Evolutionary conservation across 805 yeast genomes (phyloP).

Genomic region (Metschnikowia lachancei): DNA sequence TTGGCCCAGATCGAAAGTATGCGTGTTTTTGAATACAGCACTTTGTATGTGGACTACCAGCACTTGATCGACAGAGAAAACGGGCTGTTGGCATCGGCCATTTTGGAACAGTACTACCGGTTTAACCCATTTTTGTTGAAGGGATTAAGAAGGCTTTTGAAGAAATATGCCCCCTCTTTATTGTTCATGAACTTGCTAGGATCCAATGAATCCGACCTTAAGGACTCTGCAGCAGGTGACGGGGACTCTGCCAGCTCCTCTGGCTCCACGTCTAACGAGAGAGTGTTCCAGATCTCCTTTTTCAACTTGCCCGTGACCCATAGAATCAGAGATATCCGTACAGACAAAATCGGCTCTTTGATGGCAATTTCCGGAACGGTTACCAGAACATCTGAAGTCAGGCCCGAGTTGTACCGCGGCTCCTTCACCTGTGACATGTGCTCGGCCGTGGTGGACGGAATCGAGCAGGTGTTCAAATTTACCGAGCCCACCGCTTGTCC

Average conservation of each 20-base stretch:
- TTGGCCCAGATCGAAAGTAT: conserved; percentile 77
- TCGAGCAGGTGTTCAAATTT: conserved; percentile 88
- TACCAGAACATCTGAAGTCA: conserved; percentile 91
- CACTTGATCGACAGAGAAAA: conserved; percentile 74
- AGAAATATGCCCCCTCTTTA: conserved; percentile 70
- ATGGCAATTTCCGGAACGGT: conserved; percentile 90
- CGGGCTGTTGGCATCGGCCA: conserved; percentile 86
- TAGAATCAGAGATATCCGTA: conserved; percentile 84
- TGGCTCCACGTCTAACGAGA: conserved; percentile 53
- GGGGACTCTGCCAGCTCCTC: conserved; percentile 40
- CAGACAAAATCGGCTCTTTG: conserved; percentile 83
- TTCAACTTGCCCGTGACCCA: conserved; percentile 79
- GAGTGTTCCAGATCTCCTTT: conserved; percentile 86
- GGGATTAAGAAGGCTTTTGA: conserved; percentile 72
- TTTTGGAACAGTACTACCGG: conserved; percentile 87
- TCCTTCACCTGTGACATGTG: conserved; percentile 89
- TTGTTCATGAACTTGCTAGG: conserved; percentile 45
- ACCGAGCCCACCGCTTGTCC: conserved; percentile 95
- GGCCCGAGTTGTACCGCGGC: conserved; percentile 88
- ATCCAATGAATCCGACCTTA: conserved; percentile 28
- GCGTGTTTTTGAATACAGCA: conserved; percentile 69
- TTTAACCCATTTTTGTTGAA: conserved; percentile 79
- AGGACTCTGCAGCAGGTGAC: conserved; percentile 29
- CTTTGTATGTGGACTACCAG: conserved; percentile 80
- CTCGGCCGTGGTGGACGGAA: conserved; percentile 77